Base-by-base conservation (phyloP, 2,329 filamentous ascomycete genomes). In the Clathrospora elynae region DNA sequence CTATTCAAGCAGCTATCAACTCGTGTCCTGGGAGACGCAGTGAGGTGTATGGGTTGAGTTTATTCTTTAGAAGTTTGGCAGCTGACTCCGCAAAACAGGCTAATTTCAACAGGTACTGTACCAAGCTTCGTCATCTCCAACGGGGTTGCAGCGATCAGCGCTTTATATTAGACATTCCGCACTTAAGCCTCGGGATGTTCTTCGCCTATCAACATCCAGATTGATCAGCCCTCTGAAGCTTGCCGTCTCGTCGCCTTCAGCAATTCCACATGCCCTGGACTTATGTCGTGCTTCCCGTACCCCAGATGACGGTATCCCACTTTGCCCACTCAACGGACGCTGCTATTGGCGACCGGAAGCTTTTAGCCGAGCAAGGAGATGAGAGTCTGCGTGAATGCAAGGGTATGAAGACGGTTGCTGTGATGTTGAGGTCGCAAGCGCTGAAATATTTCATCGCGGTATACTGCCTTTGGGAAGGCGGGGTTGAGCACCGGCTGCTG, bases 101-200 rank as follows among this genome's bases (percentile, higher is more conserved):
- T n/a, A n/a, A 31, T 19, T 16, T 16, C 14, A 20, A 34, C 29
- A n/a, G n/a, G n/a, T n/a, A n/a, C 30, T 22, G 42, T 40, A 49
- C 39, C 39, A 41, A 26, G 16, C 16, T 25, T 46, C 22, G 34
- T 23, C 22, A 33, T 16, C 7, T 32, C 19, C 26, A 29, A 41
- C 7, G 19, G 20, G 24, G 16, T 38, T 16, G 19, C 34, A 33
- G 37, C 25, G 30, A 51, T 34, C 30, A 9, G 6, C 19, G 14
- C 26, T 51, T 56, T 47, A 56, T 54, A 46, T 34, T n/a, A n/a
- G n/a, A 23, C 11, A 16, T n/a, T 20, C 29, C n/a, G 20, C 32
- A 36, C 12, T 12, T 25, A 26, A 25, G 16, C 26, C 49, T 46
- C 43, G 46, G 52, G 17, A 22, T 11, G 12, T 35, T 29, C 14